Percentiles rank a stretch among this genome's conserved stretches.
phyloP scores from a whole-genome alignment of 768 basidiomycete species.

The Agrocybe chaxingu region DNA sequence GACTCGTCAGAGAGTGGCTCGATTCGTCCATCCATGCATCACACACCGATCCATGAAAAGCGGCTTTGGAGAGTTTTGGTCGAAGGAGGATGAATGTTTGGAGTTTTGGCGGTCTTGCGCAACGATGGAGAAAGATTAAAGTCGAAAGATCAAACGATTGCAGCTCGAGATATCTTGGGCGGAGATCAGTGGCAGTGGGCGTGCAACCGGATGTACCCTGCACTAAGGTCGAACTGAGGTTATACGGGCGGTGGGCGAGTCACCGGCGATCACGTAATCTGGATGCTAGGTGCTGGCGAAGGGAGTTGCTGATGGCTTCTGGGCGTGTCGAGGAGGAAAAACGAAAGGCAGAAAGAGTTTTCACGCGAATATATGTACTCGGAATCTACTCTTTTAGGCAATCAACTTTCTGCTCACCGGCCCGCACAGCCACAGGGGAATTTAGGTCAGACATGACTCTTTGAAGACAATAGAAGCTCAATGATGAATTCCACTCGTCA shows the following conservation, averaged over 20 bases:
- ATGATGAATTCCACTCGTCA: constrained; percentile 11
- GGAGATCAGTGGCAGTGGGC: constrained; percentile 13
- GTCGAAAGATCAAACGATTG: constrained; percentile 1
- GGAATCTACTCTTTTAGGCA: no score
- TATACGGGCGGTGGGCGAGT: constrained; percentile 13
- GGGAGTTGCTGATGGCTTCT: no score
- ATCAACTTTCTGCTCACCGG: no score
- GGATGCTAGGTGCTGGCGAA: no score
- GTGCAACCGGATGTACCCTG: constrained; percentile 11
- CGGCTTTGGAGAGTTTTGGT: neutral
- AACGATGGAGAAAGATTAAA: constrained; percentile 1
- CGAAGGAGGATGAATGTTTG: neutral
- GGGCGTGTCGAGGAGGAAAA: constrained; percentile 8
- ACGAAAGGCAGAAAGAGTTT: neutral
- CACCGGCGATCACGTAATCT: constrained; percentile 21
- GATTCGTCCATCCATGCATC: neutral
- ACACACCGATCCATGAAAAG: constrained; percentile 43
- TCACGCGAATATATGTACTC: no score
- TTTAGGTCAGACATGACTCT: neutral
- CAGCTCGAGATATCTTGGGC: constrained; percentile 8
- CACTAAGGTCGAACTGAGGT: constrained; percentile 3
- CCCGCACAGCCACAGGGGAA: constrained; percentile 20
- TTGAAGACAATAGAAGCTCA: constrained; percentile 12
- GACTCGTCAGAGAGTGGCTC: neutral
- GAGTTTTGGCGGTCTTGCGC: neutral